Evolutionary conservation across 1,139 yeast genomes (phyloP).

Genomic region (Hemisphaericaspora subhashii): DNA sequence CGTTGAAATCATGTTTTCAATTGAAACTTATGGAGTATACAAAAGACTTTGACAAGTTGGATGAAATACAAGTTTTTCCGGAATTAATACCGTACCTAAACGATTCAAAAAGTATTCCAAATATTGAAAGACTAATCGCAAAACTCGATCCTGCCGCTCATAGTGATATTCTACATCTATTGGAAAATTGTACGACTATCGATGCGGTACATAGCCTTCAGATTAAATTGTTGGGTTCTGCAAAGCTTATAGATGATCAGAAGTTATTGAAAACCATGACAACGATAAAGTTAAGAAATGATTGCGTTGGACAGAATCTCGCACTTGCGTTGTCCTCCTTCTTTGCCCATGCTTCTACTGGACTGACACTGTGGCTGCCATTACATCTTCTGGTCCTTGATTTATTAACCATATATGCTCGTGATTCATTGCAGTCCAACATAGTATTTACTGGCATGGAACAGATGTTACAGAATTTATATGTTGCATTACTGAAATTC

Average conservation of each 20-base stretch:
- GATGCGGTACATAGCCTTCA: background rate
- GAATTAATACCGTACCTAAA: constrained; percentile 11
- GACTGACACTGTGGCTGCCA: constrained; percentile 14
- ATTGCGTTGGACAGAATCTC: constrained; percentile 2
- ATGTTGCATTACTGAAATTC: constrained; percentile 17
- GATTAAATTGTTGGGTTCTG: constrained; percentile 6
- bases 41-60: constrained; percentile 7
- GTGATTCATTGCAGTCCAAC: constrained; percentile 8
- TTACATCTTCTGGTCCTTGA: constrained; percentile 25
- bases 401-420: constrained; percentile 20
- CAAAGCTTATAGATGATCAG: constrained; percentile 7
- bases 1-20: constrained; percentile 10
- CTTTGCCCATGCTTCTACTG: constrained; percentile 1
- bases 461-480: constrained; percentile 12
- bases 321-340: constrained; percentile 4
- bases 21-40: constrained; percentile 14
- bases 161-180: background rate
- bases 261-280: constrained; percentile 4
- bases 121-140: constrained; percentile 1
- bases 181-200: background rate
- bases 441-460: constrained; percentile 4
- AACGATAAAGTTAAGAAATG: constrained; percentile 4
- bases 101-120: constrained; percentile 10
- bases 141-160: constrained; percentile 2
- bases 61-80: constrained; percentile 6